Evolutionary conservation across 345 rosid species (phyloP).

Genomic region (Lepidium sativum): DNA sequence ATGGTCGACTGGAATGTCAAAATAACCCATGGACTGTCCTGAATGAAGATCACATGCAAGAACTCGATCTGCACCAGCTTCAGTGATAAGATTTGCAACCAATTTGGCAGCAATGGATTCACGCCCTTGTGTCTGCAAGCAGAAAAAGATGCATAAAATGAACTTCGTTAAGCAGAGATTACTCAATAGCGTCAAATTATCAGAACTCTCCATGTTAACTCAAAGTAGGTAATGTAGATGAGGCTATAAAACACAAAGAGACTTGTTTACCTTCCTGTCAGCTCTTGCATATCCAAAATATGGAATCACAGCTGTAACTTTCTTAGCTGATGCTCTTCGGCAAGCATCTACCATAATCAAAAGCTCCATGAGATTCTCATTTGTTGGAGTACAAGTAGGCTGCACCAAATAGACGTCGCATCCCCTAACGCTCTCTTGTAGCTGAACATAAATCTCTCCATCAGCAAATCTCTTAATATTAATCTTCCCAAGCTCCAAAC

Average conservation of each 20-base stretch:
- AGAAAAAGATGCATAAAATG: background rate
- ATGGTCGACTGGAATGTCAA: conserved; percentile 95
- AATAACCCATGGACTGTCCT: conserved; percentile 98
- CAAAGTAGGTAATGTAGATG: background rate
- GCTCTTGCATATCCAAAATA: conserved; percentile 99
- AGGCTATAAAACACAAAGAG: background rate
- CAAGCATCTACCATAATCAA: conserved; percentile 94
- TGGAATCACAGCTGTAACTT: conserved; percentile 86
- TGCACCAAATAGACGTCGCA: conserved; percentile 88
- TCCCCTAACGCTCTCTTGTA: conserved; percentile 95
- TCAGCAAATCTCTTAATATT: conserved; percentile 90
- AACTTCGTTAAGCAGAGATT: background rate
- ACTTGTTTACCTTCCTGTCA: conserved; percentile 63
- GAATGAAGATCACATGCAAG: conserved; percentile 97
- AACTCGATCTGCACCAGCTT: conserved; percentile 97
- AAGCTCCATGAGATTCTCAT: conserved; percentile 98
- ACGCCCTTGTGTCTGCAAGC: conserved; percentile 86
- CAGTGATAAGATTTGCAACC: conserved; percentile 87
- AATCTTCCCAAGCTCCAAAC: conserved; percentile 77
- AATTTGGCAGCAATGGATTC: conserved; percentile 98
- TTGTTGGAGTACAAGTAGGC: conserved; percentile 97
- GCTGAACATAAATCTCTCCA: conserved; percentile 89
- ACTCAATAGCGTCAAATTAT: background rate
- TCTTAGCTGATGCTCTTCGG: conserved; percentile 93
- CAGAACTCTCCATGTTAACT: background rate